A percentile compares a stretch with the other conserved stretches of the same genome.
phyloP scores from a whole-genome alignment of 352 stramenopile genomes.

The Pythium biforme region DNA sequence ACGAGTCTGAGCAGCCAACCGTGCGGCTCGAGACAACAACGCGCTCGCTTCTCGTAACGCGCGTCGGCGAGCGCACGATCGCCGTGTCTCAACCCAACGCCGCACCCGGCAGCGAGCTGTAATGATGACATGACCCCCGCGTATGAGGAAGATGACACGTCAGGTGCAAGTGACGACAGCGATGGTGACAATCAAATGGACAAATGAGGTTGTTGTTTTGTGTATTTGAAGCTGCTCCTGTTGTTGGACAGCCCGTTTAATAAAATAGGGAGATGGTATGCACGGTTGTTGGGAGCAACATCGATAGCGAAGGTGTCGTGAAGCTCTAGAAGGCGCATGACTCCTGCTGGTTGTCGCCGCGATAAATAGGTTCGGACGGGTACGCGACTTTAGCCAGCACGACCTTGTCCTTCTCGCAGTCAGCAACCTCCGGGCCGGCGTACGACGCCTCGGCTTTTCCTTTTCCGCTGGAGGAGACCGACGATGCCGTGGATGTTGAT shows the following conservation, averaged over 20 bases:
- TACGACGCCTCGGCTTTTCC: conserved; percentile 37
- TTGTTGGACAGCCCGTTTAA: not conserved
- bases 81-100: conserved; percentile 47
- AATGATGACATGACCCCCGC: conserved; percentile 1
- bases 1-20: conserved; percentile 32
- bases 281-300: not conserved
- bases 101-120: conserved; percentile 14
- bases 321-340: conserved; percentile 12
- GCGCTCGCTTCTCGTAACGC: conserved; percentile 57
- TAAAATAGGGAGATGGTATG: conserved; percentile 18
- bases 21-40: conserved; percentile 31
- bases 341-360: conserved; percentile 30
- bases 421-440: conserved; percentile 29
- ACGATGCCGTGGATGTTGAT: conserved; percentile 26
- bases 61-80: conserved; percentile 60
- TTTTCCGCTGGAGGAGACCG: conserved; percentile 31
- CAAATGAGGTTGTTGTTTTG: not conserved
- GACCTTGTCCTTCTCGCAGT: conserved; percentile 70
- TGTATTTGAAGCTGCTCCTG: not conserved
- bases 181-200: not conserved
- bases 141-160: not conserved
- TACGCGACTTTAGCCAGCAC: conserved; percentile 45
- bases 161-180: not conserved
- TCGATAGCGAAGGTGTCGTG: not conserved
- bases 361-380: conserved; percentile 25